Evolutionary conservation across 257 asterid genomes (phyloP), one percentile per base, ranked within the genome.

Genomic region (Solanum appendiculatum): DNA sequence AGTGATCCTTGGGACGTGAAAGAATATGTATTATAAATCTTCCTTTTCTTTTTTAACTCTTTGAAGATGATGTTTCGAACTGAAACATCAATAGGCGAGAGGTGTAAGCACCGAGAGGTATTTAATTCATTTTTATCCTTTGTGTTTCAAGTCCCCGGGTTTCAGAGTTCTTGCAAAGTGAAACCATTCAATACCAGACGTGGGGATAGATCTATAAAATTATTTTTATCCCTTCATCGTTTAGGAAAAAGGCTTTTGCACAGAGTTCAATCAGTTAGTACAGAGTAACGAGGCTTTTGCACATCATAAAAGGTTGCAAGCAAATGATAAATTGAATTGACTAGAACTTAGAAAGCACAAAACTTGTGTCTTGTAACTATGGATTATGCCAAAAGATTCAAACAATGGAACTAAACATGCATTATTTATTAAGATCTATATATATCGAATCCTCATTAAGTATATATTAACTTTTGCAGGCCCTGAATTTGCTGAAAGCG

Each of bases 401-500:
- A 25, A 11, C 9, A 7, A n/a, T 13, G 23, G 70, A 40, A 39
- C 72, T 12, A 21, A 51, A 3, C 51, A 36, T 37, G 44, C 34
- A 7, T 37, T 23, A 11, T 23, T 74, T 83, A 54, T 54, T 54
- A 64, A 12, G 16, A 46, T 40, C 4, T 51, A 29, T 68, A 29
- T 83, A 14, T 63, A 34, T 34, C 1, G 2, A 58, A 63, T 84
- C 77, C 33, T 84, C 39, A 25, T 34, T 37, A 12, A 63, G 8
- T 10, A 25, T 60, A 60, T 60, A 33, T 84, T 60, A 77, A 77
- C 60, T 77, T 40, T n/a, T 84, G 86, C 86, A 84, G 86, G 86
- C 86, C 56, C 23, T 84, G 78, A 84, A 84, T 63, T 31, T 84
- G 78, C 78, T 84, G 54, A 84, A 68, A 63, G 86, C 86, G 5